These are phyloP conservation scores for Penicillium sp. DNA, from an alignment of 2,329 filamentous ascomycete species.

Conservation along the genomic window DNA sequence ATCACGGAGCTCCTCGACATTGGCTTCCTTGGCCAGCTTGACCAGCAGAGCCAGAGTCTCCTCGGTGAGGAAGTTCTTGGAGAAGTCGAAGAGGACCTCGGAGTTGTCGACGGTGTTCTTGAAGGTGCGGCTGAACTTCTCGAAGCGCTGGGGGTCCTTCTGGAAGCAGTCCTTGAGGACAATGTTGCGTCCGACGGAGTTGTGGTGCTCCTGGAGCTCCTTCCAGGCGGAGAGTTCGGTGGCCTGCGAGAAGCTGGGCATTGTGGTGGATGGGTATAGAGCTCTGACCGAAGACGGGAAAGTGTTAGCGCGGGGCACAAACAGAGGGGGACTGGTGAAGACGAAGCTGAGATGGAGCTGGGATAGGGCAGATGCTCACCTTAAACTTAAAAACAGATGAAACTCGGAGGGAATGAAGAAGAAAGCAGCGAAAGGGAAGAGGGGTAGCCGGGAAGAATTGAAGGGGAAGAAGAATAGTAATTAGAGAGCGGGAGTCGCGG, in stretches of 20 bases:
- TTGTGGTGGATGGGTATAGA: no score
- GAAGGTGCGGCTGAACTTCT: constrained; percentile 82
- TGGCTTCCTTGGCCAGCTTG: constrained; percentile 83
- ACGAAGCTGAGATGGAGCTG: no score
- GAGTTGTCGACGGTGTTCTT: constrained; percentile 65
- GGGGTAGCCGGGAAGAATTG: no score
- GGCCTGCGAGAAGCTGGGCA: constrained; percentile 55
- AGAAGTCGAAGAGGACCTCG: constrained; percentile 95
- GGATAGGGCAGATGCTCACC: no score
- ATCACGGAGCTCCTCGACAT: constrained; percentile 86
- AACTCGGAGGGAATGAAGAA: no score
- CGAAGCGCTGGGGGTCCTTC: constrained; percentile 76
- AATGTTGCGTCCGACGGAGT: constrained; percentile 75
- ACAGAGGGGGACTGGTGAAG: no score
- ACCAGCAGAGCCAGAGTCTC: constrained; percentile 81
- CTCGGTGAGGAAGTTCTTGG: constrained; percentile 94
- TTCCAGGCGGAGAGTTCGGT: constrained; percentile 80
- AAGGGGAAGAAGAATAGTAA: no score
- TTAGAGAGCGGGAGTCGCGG: no score
- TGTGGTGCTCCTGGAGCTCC: constrained; percentile 82
- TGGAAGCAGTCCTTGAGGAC: constrained; percentile 89
- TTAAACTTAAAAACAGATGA: no score
- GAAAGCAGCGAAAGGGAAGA: no score
- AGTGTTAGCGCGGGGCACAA: no score
- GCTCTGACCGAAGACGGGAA: no score